A percentile compares a stretch with the other conserved stretches of the same genome.
These are phyloP conservation scores for Amanita fuliginea DNA, from an alignment of 768 basidiomycete genomes.

Conservation along the genomic window DNA sequence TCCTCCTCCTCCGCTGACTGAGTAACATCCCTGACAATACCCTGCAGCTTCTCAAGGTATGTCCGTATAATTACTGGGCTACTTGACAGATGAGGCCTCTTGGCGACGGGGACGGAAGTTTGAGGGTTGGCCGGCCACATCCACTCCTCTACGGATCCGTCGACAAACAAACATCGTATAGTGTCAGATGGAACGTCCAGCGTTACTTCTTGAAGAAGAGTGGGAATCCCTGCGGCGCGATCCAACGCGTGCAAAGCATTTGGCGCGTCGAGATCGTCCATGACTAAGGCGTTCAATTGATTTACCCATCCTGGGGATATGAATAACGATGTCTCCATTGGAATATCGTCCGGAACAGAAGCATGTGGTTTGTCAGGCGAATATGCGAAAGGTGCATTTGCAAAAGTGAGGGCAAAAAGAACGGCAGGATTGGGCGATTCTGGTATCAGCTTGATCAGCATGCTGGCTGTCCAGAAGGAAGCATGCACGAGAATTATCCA, in stretches of 20 bases:
- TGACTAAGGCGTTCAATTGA: conserved; percentile 38
- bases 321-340: conserved; percentile 19
- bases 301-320: conserved; percentile 43
- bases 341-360: conserved; percentile 14
- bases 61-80: conserved; percentile 1
- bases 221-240: conserved; percentile 44
- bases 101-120: conserved; percentile 16
- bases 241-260: conserved; percentile 46
- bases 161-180: conserved; percentile 45
- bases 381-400: conserved; percentile 28
- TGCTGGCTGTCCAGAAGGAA: conserved; percentile 14
- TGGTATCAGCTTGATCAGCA: conserved; percentile 48
- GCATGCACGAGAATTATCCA: conserved; percentile 7
- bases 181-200: conserved; percentile 42
- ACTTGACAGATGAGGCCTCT: not conserved
- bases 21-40: conserved; percentile 42
- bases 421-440: conserved; percentile 37
- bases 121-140: conserved; percentile 13
- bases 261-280: conserved; percentile 44
- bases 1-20: conserved; percentile 34
- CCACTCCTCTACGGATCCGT: conserved; percentile 42
- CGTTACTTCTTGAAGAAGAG: conserved; percentile 44
- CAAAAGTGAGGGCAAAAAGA: conserved; percentile 47
- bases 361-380: conserved; percentile 14
- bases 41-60: conserved; percentile 34